phyloP scores from a whole-genome alignment of 139 green algal species.

The Chlamydomonas sphaeroides region DNA sequence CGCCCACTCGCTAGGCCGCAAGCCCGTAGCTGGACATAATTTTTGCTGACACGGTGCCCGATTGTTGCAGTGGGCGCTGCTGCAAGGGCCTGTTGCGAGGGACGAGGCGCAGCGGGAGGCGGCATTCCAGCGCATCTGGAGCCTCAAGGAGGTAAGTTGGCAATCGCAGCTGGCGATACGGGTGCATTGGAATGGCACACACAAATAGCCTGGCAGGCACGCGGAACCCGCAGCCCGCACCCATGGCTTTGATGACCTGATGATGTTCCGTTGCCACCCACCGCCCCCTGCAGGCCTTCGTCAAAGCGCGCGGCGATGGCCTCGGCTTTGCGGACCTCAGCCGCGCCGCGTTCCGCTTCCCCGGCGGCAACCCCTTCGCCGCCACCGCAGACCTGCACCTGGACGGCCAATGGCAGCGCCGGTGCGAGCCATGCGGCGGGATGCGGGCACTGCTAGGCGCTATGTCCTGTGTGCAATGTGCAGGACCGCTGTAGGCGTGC shows the following conservation, averaged over 20 bases:
- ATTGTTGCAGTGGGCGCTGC: slow-evolving; percentile 47
- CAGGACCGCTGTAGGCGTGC: too few relatives aligned
- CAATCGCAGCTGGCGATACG: too few relatives aligned
- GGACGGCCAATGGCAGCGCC: not conserved
- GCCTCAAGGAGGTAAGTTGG: slow-evolving; percentile 54
- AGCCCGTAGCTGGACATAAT: too few relatives aligned
- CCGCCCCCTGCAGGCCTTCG: slow-evolving; percentile 39
- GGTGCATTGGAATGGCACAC: too few relatives aligned
- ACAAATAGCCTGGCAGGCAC: too few relatives aligned
- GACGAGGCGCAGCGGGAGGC: slow-evolving; percentile 27
- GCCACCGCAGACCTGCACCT: not conserved
- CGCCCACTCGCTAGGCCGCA: too few relatives aligned
- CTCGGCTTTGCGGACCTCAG: slow-evolving; percentile 55
- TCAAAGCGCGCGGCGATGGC: slow-evolving; percentile 58
- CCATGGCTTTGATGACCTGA: too few relatives aligned
- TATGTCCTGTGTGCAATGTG: not conserved
- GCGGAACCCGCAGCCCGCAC: too few relatives aligned
- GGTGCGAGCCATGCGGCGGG: not conserved
- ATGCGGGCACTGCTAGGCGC: too few relatives aligned
- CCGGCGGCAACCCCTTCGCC: not conserved
- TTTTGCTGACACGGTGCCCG: too few relatives aligned
- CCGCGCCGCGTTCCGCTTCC: slow-evolving; percentile 43
- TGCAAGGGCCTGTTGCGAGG: slow-evolving; percentile 12
- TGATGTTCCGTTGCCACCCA: too few relatives aligned
- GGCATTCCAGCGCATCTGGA: slow-evolving; percentile 49